Conservation (phyloP, 2,329 filamentous ascomycete species). For the Paecilomyces dactylethromorphus region DNA sequence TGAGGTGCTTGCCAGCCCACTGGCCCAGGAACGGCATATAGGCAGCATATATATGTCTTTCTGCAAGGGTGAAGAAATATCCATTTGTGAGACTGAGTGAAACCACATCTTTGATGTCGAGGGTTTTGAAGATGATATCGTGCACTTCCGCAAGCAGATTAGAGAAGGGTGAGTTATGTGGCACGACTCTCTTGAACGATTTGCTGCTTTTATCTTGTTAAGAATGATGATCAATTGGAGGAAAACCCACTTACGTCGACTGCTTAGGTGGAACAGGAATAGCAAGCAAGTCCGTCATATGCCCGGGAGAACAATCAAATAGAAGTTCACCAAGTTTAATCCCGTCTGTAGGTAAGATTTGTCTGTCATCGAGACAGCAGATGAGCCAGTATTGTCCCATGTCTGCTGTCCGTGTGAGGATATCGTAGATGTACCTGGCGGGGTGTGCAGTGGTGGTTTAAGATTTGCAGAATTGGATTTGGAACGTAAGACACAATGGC, state of each 20-base stretch:
- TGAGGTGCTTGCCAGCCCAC: slow-evolving; percentile 23
- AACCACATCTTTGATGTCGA: slow-evolving; percentile 9
- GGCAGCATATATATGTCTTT: slow-evolving; percentile 9
- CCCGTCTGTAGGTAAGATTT: neutral
- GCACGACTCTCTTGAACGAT: neutral
- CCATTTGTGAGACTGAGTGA: slow-evolving; percentile 11
- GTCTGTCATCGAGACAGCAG: neutral
- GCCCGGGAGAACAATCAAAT: neutral
- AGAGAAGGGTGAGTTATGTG: neutral
- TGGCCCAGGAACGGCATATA: slow-evolving; percentile 13
- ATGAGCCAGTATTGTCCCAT: neutral
- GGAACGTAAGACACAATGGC: too few relatives aligned
- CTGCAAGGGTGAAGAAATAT: slow-evolving; percentile 13
- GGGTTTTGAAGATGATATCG: neutral
- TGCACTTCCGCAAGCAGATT: neutral
- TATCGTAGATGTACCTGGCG: neutral
- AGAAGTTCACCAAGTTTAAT: neutral
- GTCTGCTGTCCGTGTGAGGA: neutral
- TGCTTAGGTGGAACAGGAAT: neutral
- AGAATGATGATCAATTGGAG: neutral
- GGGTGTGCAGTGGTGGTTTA: too few relatives aligned
- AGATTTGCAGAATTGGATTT: too few relatives aligned
- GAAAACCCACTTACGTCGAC: neutral
- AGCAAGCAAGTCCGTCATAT: neutral
- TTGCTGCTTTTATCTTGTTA: neutral